Evolutionary conservation across 805 yeast species (phyloP).

Genomic region (Komagataella kurtzmanii): DNA sequence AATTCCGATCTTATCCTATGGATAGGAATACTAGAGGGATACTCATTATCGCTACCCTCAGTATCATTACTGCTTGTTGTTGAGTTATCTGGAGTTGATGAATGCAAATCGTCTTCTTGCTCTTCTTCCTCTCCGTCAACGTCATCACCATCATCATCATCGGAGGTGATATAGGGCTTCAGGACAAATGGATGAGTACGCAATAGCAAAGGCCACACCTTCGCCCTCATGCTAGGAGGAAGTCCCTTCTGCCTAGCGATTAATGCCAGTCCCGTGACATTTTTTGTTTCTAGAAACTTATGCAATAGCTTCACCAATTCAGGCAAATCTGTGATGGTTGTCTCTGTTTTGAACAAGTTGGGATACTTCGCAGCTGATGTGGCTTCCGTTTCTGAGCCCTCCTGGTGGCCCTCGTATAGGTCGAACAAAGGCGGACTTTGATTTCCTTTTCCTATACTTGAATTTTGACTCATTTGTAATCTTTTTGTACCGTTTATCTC

Average conservation of each 20-base stretch:
- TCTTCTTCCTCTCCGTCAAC: constrained; percentile 14
- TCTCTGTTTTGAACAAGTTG: not conserved
- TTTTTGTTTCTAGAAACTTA: constrained; percentile 22
- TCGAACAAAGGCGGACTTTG: not conserved
- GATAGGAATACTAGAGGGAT: not conserved
- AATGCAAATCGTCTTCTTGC: constrained; percentile 1
- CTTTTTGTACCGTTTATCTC: not conserved
- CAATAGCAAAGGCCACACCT: constrained; percentile 75
- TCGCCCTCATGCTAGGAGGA: constrained; percentile 67
- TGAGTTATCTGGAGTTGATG: constrained; percentile 2
- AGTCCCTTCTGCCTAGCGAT: constrained; percentile 75
- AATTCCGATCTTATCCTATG: constrained; percentile 1
- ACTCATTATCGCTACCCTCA: not conserved
- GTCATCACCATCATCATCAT: constrained; percentile 25
- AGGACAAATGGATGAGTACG: constrained; percentile 78
- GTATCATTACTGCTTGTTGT: constrained; percentile 1
- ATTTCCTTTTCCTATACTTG: not conserved
- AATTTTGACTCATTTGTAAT: not conserved
- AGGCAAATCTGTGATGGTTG: not conserved
- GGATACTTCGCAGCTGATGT: not conserved
- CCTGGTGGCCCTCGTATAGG: not conserved
- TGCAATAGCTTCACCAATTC: not conserved
- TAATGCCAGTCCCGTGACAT: constrained; percentile 65
- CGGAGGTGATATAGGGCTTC: constrained; percentile 62
- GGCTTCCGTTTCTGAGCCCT: not conserved